Base-by-base conservation (phyloP, 2,329 filamentous ascomycete species). In the Ustulina deusta region DNA sequence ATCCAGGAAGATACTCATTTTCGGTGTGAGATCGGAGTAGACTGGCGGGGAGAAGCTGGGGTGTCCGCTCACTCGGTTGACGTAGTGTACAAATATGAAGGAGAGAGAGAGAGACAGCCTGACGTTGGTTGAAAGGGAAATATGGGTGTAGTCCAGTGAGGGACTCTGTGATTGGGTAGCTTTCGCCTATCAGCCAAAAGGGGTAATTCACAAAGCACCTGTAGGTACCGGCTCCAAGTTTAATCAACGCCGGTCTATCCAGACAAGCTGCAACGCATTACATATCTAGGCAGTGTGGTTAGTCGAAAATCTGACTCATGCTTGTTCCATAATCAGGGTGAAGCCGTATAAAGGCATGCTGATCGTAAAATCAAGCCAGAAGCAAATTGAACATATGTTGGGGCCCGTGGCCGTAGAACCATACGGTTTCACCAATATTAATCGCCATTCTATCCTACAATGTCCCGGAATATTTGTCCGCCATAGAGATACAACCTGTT, bases 1-100 rank as follows among this genome's bases (percentile, higher is more conserved):
- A 73, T 89, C 87, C 22, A 89, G 80, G 40, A 89, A 75, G 46
- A 89, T 78, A 69, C 61, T 71, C 70, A 72, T 72, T 66, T 66
- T 66, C 13, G 22, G 11, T 25, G 10, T 36, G 20, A 17, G 27
- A 32, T 52, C 29, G 20, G 15, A 44, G 25, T 29, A 57, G 17
- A 51, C 13, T 32, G 29, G 51, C 9, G 38, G 29, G 32, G 36
- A 27, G 7, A 27, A 36, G 25, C 42, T 55, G 27, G 52, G 34
- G 48, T 57, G 42, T 44, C 20, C n/a, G 38, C 40, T 36, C 27
- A 10, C 20, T 15, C 17, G 36, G 17, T 42, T n/a, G 32, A 46
- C n/a, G 42, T 55, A 22, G 36, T 27, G 27, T 32, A 10, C 13
- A 29, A 48, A 46, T 36, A 27, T 22, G 32, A 27, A n/a, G 17